These are phyloP conservation scores for Sugiyamaella grinbergsii DNA, from an alignment of 1,139 yeast species.

Conservation along the genomic window DNA sequence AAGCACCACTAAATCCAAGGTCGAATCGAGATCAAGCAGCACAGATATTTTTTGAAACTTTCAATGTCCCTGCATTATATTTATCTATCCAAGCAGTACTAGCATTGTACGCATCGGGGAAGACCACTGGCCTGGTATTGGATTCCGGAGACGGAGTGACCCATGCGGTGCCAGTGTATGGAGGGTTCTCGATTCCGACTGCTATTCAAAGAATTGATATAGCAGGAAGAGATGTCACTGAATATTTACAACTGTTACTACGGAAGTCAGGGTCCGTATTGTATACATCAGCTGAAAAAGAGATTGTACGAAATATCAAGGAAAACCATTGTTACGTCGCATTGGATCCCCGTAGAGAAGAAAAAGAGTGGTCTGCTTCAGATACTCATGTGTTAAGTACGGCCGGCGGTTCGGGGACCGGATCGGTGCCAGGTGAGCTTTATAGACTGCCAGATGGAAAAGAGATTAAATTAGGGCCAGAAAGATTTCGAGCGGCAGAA, in stretches of 20 bases:
- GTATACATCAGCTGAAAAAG: constrained; percentile 74
- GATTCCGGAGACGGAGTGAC: constrained; percentile 94
- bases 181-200: constrained; percentile 78
- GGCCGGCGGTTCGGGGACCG: constrained; percentile 20
- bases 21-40: constrained; percentile 71
- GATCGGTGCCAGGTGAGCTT: constrained; percentile 31
- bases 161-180: constrained; percentile 85
- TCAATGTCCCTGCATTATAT: constrained; percentile 85
- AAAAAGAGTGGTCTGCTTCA: constrained; percentile 50
- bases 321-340: constrained; percentile 75
- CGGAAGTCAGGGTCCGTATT: constrained; percentile 67
- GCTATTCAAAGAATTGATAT: constrained; percentile 75
- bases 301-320: constrained; percentile 75
- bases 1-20: constrained; percentile 82
- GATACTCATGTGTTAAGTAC: constrained; percentile 24
- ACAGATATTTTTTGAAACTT: constrained; percentile 78
- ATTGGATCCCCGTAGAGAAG: constrained; percentile 68
- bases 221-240: constrained; percentile 88
- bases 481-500: constrained; percentile 71
- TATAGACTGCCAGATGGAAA: constrained; percentile 87
- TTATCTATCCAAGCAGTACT: constrained; percentile 81
- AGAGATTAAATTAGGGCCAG: constrained; percentile 57
- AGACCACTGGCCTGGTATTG: constrained; percentile 86
- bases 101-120: constrained; percentile 82
- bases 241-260: constrained; percentile 65